These are phyloP conservation scores for Rhizoclosmatium globosum DNA, from an alignment of 192 early-diverging fungal genomes.

Conservation along the genomic window DNA sequence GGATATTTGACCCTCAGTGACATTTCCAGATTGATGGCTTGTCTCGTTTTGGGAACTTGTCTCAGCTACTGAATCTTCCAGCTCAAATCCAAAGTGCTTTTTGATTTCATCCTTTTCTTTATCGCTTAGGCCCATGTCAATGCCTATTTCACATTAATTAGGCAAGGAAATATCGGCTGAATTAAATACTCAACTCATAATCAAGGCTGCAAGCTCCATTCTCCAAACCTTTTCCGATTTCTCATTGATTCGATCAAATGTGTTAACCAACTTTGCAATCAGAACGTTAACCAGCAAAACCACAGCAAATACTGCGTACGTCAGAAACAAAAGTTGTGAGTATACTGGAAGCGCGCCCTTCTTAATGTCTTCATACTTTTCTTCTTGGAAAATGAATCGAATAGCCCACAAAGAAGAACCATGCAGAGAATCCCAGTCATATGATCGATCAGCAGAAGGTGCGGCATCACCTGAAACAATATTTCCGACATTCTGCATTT, in stretches of 20 bases:
- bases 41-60: no score
- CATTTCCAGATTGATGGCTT: no score
- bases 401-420: conserved; percentile 23
- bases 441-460: conserved; percentile 13
- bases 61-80: no score
- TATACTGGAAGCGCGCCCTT: neutral
- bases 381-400: conserved; percentile 33
- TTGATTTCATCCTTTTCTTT: no score
- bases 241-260: conserved; percentile 1
- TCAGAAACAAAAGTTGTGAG: neutral
- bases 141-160: no score
- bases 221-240: conserved; percentile 21
- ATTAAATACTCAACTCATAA: no score
- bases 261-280: conserved; percentile 30
- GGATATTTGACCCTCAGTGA: no score
- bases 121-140: no score
- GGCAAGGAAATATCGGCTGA: no score
- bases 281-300: conserved; percentile 36
- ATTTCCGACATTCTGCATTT: conserved; percentile 32
- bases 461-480: neutral
- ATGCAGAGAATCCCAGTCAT: conserved; percentile 22
- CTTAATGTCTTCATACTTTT: conserved; percentile 18
- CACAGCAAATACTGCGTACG: neutral
- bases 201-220: conserved; percentile 25
- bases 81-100: no score